A percentile compares a stretch with the other conserved stretches of the same genome.
These are phyloP conservation scores for Paramecium sonneborni DNA, from an alignment of 73 alveolate species.

Conservation along the genomic window DNA sequence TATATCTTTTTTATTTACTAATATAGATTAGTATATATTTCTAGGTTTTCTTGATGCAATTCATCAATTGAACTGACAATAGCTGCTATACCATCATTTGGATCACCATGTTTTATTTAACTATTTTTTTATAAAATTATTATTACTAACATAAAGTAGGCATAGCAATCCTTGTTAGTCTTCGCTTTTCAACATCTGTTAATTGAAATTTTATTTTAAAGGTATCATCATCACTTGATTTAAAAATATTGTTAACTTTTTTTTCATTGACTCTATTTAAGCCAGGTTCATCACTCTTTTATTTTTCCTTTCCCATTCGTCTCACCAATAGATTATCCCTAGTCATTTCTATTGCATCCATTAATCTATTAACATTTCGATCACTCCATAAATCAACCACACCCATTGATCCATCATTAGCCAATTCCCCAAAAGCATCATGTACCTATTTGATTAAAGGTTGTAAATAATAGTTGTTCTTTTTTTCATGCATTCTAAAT, in stretches of 20 bases:
- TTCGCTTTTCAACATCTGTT: neutral
- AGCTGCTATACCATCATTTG: neutral
- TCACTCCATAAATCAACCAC: constrained; percentile 52
- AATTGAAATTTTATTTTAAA: neutral
- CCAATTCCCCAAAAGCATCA: constrained; percentile 33
- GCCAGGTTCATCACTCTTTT: neutral
- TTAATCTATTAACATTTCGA: constrained; percentile 34
- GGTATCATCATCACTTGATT: constrained; percentile 3
- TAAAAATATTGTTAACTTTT: neutral
- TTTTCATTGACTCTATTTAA: neutral
- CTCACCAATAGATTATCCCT: constrained; percentile 13
- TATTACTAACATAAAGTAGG: neutral
- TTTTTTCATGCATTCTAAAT: constrained; percentile 54
- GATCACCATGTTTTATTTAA: neutral
- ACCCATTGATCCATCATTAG: constrained; percentile 47
- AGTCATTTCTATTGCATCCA: constrained; percentile 45
- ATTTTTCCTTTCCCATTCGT: constrained; percentile 30
- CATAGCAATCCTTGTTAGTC: neutral
- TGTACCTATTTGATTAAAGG: constrained; percentile 9
- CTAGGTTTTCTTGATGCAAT: neutral
- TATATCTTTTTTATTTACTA: neutral
- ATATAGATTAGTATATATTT: neutral
- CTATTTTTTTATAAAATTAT: neutral
- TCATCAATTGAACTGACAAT: constrained; percentile 8
- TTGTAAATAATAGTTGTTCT: constrained; percentile 18